These are phyloP conservation scores for Neurospora sp. DNA, from an alignment of 495 filamentous ascomycete species.

Conservation along the genomic window DNA sequence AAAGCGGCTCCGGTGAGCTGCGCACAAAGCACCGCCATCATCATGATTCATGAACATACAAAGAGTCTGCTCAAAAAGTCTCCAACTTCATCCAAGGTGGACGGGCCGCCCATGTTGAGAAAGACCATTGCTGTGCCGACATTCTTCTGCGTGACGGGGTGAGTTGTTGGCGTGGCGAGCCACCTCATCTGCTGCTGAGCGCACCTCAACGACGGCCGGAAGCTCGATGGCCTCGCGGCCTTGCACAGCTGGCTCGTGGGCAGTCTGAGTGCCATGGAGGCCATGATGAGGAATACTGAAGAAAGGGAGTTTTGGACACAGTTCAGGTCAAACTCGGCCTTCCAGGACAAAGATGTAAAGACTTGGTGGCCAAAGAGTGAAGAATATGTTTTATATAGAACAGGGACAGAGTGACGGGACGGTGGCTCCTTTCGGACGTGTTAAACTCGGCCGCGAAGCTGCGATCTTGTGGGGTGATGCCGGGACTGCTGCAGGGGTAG, in stretches of 20 bases:
- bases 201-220: slow-evolving; percentile 17
- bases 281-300: neutral
- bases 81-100: slow-evolving; percentile 76
- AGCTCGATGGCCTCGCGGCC: slow-evolving; percentile 20
- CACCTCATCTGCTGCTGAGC: slow-evolving; percentile 31
- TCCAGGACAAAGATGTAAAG: neutral
- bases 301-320: neutral
- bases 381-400: neutral
- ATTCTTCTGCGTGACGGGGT: slow-evolving; percentile 64
- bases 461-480: neutral
- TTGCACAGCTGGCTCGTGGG: slow-evolving; percentile 34
- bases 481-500: neutral
- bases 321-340: neutral
- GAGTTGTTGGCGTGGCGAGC: slow-evolving; percentile 53
- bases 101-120: slow-evolving; percentile 97
- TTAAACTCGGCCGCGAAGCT: neutral
- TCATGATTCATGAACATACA: slow-evolving; percentile 38
- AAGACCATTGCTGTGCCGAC: slow-evolving; percentile 85
- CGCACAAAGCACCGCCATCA: neutral
- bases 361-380: neutral
- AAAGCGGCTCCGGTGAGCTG: neutral
- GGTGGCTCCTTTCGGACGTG: neutral
- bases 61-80: slow-evolving; percentile 92
- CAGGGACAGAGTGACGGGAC: neutral
- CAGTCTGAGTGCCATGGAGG: slow-evolving; percentile 39